Percentiles rank a stretch among this genome's conserved stretches.
These are phyloP conservation scores for Meyerozyma sp. DNA, from an alignment of 1,139 yeast genomes.

Conservation along the genomic window DNA sequence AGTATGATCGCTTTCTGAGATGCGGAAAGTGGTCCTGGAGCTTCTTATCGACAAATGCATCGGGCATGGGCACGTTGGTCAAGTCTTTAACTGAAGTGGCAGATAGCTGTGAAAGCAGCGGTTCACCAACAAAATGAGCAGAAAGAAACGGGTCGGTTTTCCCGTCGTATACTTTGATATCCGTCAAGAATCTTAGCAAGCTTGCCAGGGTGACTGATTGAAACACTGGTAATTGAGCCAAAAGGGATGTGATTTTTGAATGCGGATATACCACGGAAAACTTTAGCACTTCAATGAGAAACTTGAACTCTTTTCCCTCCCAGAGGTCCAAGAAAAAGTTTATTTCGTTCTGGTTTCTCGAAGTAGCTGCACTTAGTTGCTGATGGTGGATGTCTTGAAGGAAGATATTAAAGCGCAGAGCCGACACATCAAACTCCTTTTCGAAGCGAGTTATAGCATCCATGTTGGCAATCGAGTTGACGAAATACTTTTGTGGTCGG, in stretches of 20 bases:
- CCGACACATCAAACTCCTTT: neutral
- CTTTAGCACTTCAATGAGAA: constrained; percentile 26
- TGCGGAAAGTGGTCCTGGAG: constrained; percentile 24
- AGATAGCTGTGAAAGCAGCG: constrained; percentile 16
- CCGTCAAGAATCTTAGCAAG: constrained; percentile 15
- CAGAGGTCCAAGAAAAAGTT: constrained; percentile 24
- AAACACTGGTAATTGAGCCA: constrained; percentile 15
- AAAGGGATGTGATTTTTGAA: constrained; percentile 11
- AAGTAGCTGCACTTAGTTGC: constrained; percentile 2
- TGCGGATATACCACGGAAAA: constrained; percentile 33
- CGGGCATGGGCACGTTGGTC: neutral
- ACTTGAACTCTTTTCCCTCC: constrained; percentile 24
- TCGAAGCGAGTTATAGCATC: constrained; percentile 8
- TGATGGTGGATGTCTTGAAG: constrained; percentile 7
- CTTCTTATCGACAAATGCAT: neutral
- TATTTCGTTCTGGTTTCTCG: constrained; percentile 18
- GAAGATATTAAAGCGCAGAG: constrained; percentile 12
- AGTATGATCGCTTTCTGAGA: constrained; percentile 18
- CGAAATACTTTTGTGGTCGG: constrained; percentile 18
- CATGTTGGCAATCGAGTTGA: constrained; percentile 19
- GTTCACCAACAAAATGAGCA: constrained; percentile 22
- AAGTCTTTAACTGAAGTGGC: constrained; percentile 15
- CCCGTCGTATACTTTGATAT: constrained; percentile 22
- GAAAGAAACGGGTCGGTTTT: constrained; percentile 29
- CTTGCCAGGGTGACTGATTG: constrained; percentile 9